phyloP scores from a whole-genome alignment of 2,329 filamentous ascomycete genomes.

The Leptographium galeiforme region DNA sequence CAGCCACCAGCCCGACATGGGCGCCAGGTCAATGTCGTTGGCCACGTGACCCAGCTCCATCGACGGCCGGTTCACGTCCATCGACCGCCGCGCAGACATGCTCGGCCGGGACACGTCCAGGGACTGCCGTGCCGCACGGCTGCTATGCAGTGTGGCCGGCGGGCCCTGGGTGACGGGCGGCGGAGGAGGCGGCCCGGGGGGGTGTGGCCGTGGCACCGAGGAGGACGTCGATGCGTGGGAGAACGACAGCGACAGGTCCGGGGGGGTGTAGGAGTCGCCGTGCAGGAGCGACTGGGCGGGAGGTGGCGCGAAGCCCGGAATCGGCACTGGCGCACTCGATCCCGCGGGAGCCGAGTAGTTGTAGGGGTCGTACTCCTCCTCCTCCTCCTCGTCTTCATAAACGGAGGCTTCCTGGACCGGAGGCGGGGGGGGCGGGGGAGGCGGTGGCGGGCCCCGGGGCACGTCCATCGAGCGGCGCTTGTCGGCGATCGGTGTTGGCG shows the following conservation, averaged over 20 bases:
- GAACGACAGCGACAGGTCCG: constrained; percentile 17
- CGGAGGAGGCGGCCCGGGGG: constrained; percentile 15
- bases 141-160: constrained; percentile 8
- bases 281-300: constrained; percentile 27
- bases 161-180: constrained; percentile 15
- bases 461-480: constrained; percentile 54
- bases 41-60: constrained; percentile 77
- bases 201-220: background rate
- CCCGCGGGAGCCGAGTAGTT: constrained; percentile 29
- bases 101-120: constrained; percentile 45
- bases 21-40: constrained; percentile 68
- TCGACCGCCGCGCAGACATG: constrained; percentile 43
- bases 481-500: constrained; percentile 26
- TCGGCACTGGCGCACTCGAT: constrained; percentile 15
- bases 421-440: constrained; percentile 41
- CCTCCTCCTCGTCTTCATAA: constrained; percentile 29
- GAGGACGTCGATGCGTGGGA: background rate
- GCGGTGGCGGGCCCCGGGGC: constrained; percentile 57
- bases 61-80: constrained; percentile 62
- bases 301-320: constrained; percentile 19
- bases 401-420: constrained; percentile 28
- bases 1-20: constrained; percentile 74
- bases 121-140: constrained; percentile 40
- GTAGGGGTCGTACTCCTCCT: constrained; percentile 60
- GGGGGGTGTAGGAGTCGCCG: constrained; percentile 30